Percentiles rank a stretch among this genome's conserved stretches.
These are phyloP conservation scores for Thelonectria blattea DNA, from an alignment of 2,329 filamentous ascomycete species.

Conservation along the genomic window DNA sequence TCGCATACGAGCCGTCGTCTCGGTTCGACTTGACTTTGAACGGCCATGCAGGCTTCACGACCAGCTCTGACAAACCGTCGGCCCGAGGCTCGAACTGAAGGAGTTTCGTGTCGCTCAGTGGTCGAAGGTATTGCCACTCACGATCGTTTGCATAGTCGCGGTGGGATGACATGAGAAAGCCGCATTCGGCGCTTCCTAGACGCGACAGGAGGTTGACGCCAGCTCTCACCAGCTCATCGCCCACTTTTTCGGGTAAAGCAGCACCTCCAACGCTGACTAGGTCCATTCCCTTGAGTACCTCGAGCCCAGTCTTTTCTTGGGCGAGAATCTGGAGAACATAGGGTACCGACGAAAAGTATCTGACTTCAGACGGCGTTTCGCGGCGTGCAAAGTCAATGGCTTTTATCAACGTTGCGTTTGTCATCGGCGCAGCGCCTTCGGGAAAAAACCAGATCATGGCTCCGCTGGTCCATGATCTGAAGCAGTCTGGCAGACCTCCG, in stretches of 20 bases:
- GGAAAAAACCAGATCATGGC: slow-evolving; percentile 69
- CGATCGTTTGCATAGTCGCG: slow-evolving; percentile 59
- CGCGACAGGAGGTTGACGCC: slow-evolving; percentile 65
- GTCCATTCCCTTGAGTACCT: slow-evolving; percentile 56
- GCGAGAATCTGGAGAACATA: slow-evolving; percentile 62
- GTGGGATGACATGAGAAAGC: slow-evolving; percentile 68
- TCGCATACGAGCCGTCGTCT: slow-evolving; percentile 65
- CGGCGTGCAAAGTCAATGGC: slow-evolving; percentile 50
- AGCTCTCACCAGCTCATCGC: slow-evolving; percentile 56
- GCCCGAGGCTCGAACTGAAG: slow-evolving; percentile 54
- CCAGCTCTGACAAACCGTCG: slow-evolving; percentile 56
- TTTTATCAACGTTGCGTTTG: slow-evolving; percentile 56
- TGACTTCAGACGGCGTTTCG: slow-evolving; percentile 42
- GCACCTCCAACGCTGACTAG: slow-evolving; percentile 70
- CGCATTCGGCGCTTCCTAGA: slow-evolving; percentile 71
- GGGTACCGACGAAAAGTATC: slow-evolving; percentile 68
- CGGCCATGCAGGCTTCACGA: slow-evolving; percentile 63
- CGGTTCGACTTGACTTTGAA: slow-evolving; percentile 64
- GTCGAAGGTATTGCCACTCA: slow-evolving; percentile 67
- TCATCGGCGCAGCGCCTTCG: slow-evolving; percentile 60
- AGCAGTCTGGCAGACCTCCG: slow-evolving; percentile 67
- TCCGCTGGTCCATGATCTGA: slow-evolving; percentile 66
- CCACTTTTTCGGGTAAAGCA: slow-evolving; percentile 58
- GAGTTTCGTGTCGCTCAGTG: slow-evolving; percentile 38
- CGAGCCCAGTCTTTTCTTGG: slow-evolving; percentile 49